Conservation (phyloP, 768 basidiomycete genomes). For the Coprinopsis cinerea region DNA sequence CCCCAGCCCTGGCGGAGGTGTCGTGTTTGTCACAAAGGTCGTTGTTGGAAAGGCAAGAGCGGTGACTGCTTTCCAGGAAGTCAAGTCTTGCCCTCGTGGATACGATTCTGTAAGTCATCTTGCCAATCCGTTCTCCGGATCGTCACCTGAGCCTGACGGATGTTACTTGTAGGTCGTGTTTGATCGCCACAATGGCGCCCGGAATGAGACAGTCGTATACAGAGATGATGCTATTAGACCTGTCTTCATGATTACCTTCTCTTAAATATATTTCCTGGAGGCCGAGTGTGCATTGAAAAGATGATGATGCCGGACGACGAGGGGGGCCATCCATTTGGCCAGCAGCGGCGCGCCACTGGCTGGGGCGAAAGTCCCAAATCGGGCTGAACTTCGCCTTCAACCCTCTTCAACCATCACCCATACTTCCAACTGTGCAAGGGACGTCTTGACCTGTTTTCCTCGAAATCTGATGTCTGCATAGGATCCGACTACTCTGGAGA, state of each 20-base stretch:
- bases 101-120: slow-evolving; percentile 12
- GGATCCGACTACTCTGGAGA: too few species aligned
- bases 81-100: slow-evolving; percentile 9
- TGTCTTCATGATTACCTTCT: slow-evolving; percentile 26
- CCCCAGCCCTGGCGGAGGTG: slow-evolving; percentile 15
- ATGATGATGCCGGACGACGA: too few species aligned
- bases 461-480: too few species aligned
- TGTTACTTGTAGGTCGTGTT: slow-evolving; percentile 12
- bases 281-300: too few species aligned
- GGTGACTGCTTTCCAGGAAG: slow-evolving; percentile 9
- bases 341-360: too few species aligned
- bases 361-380: too few species aligned
- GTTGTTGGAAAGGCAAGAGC: slow-evolving; percentile 11
- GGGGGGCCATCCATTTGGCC: too few species aligned
- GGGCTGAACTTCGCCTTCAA: too few species aligned
- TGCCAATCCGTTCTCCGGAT: neutral
- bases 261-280: too few species aligned
- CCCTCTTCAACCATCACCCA: too few species aligned
- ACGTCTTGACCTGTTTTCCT: too few species aligned
- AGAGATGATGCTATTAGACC: slow-evolving; percentile 27
- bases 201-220: slow-evolving; percentile 28
- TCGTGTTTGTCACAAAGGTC: slow-evolving; percentile 13
- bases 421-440: too few species aligned
- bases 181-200: slow-evolving; percentile 13
- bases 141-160: neutral